A percentile compares a stretch with the other conserved stretches of the same genome.
These are phyloP conservation scores for Aspergillus sp. DNA, from an alignment of 2,329 filamentous ascomycete genomes.

Conservation along the genomic window DNA sequence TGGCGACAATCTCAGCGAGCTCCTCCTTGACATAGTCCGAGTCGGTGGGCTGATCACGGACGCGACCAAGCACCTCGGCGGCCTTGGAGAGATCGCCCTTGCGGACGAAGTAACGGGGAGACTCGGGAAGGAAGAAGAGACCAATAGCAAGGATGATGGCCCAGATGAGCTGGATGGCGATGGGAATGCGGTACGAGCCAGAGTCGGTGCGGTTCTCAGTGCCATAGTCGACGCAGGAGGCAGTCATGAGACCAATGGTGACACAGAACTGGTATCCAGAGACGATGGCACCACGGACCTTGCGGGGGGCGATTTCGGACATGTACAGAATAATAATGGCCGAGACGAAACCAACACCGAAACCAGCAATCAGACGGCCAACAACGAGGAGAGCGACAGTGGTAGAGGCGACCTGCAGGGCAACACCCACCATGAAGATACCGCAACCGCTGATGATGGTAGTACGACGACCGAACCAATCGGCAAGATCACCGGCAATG, in stretches of 20 bases:
- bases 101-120: slow-evolving; percentile 84
- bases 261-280: slow-evolving; percentile 83
- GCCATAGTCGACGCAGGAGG: slow-evolving; percentile 73
- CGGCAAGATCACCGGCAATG: slow-evolving; percentile 76
- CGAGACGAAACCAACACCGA: slow-evolving; percentile 80
- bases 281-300: slow-evolving; percentile 77
- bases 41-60: slow-evolving; percentile 74
- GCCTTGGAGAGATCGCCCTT: slow-evolving; percentile 71
- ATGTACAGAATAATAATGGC: slow-evolving; percentile 84
- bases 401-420: slow-evolving; percentile 65
- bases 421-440: slow-evolving; percentile 71
- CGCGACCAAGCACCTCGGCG: slow-evolving; percentile 62
- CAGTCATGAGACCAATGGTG: slow-evolving; percentile 76
- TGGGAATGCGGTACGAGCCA: slow-evolving; percentile 78
- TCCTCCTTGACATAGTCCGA: slow-evolving; percentile 78
- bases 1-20: slow-evolving; percentile 83
- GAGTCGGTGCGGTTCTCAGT: slow-evolving; percentile 66
- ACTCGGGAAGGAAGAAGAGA: slow-evolving; percentile 79
- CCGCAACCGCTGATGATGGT: slow-evolving; percentile 71
- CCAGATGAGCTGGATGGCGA: slow-evolving; percentile 79
- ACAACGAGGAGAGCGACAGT: slow-evolving; percentile 67
- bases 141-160: slow-evolving; percentile 74
- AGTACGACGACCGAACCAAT: slow-evolving; percentile 67
- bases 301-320: slow-evolving; percentile 76
- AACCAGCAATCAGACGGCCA: slow-evolving; percentile 74